A percentile compares a stretch with the other conserved stretches of the same genome.
Evolutionary conservation across 257 asterid genomes (phyloP).

Genomic region (Nemophila menziesii): DNA sequence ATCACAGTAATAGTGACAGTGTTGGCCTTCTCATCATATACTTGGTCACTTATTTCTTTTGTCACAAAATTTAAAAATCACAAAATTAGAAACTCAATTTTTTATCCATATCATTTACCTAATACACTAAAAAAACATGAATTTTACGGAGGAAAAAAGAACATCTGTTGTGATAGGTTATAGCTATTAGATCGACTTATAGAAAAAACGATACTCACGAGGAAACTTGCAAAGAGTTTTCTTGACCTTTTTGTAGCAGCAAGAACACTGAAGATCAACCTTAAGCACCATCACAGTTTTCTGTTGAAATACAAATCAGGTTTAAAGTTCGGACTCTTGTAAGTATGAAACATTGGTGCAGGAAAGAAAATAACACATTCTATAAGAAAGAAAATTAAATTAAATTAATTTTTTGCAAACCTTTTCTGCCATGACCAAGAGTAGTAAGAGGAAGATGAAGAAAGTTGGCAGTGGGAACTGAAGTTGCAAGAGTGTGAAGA

Average conservation of each 20-base stretch:
- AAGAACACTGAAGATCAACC: slow-evolving; percentile 74
- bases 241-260: slow-evolving; percentile 84
- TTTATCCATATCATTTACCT: background rate
- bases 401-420: background rate
- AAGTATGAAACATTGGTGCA: background rate
- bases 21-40: slow-evolving; percentile 50
- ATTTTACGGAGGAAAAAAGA: background rate
- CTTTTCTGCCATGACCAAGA: background rate
- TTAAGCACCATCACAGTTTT: slow-evolving; percentile 52
- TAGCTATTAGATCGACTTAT: background rate
- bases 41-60: slow-evolving; percentile 68
- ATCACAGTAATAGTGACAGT: slow-evolving; percentile 50
- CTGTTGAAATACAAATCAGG: slow-evolving; percentile 16
- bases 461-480: background rate
- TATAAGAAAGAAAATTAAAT: too few relatives aligned
- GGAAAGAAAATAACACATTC: background rate
- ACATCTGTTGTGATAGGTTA: background rate
- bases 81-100: slow-evolving; percentile 11
- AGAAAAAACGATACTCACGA: slow-evolving; percentile 29
- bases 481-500: background rate
- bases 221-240: slow-evolving; percentile 69
- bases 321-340: too few relatives aligned
- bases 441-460: background rate
- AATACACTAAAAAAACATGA: background rate
- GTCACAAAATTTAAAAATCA: slow-evolving; percentile 10